phyloP scores from a whole-genome alignment of 2,329 filamentous ascomycete species.

The Allantophomopsis lycopodina region DNA sequence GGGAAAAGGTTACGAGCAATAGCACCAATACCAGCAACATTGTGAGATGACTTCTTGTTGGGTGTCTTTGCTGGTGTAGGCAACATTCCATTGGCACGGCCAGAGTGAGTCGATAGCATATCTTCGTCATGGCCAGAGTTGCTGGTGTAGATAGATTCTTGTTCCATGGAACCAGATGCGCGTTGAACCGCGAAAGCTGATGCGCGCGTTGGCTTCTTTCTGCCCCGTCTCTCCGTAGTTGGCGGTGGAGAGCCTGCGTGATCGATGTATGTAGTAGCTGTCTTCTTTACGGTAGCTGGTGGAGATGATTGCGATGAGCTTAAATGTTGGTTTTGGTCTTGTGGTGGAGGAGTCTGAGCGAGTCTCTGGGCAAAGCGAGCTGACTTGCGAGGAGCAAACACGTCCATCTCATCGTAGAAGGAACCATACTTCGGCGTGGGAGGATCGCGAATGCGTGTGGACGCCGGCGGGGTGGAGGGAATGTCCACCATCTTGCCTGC shows the following conservation, averaged over 20 bases:
- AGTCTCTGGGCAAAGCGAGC: conserved; percentile 41
- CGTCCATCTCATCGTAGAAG: conserved; percentile 55
- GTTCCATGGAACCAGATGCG: conserved; percentile 29
- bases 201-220: conserved; percentile 17
- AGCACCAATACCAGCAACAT: conserved; percentile 33
- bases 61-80: conserved; percentile 72
- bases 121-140: conserved; percentile 16
- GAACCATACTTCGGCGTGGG: conserved; percentile 52
- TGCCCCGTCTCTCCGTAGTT: conserved; percentile 12
- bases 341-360: conserved; percentile 37
- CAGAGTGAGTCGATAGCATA: conserved; percentile 11
- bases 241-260: conserved; percentile 11
- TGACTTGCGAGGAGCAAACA: conserved; percentile 59
- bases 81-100: conserved; percentile 37
- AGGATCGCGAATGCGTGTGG: conserved; percentile 46
- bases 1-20: conserved; percentile 50
- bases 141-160: conserved; percentile 22
- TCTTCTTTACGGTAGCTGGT: conserved; percentile 6
- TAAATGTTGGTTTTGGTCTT: conserved; percentile 21
- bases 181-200: conserved; percentile 22
- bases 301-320: conserved; percentile 17
- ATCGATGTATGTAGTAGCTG: conserved; percentile 8
- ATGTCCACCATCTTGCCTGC: conserved; percentile 14
- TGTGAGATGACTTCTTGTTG: conserved; percentile 35
- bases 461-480: conserved; percentile 34